Percentiles rank a stretch among this genome's conserved stretches.
Conservation (phyloP, 805 yeast species). For the Zygosaccharomyces gambellarensis region DNA sequence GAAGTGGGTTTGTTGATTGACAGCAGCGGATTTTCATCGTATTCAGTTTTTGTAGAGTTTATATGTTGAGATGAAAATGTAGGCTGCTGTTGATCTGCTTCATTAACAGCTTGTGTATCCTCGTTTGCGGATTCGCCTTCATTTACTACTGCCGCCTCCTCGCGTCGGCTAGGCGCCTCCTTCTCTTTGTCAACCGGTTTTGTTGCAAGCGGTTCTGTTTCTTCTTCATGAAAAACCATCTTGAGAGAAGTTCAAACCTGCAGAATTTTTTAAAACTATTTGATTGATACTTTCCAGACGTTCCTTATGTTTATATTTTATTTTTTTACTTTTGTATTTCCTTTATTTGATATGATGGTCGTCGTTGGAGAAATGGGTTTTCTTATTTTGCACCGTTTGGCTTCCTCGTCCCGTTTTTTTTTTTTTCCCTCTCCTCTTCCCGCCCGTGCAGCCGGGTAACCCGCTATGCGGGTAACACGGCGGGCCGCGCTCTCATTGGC, state of each 20-base stretch:
- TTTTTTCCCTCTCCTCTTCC: conserved; percentile 3
- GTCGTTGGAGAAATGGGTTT: conserved; percentile 2
- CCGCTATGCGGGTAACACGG: not conserved
- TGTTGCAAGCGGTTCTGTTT: conserved; percentile 2
- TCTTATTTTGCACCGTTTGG: conserved; percentile 5
- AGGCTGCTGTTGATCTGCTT: not conserved
- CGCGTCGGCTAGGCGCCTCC: conserved; percentile 8
- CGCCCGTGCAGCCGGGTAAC: not conserved
- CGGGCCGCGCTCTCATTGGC: not conserved
- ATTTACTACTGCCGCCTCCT: conserved; percentile 3
- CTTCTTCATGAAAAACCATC: conserved; percentile 3
- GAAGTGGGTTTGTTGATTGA: conserved; percentile 20
- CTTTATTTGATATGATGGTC: not conserved
- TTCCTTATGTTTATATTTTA: not conserved
- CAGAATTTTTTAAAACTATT: not conserved
- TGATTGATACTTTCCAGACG: not conserved
- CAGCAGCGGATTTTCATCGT: conserved; percentile 18
- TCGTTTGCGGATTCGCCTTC: not conserved
- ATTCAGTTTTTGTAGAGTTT: conserved; percentile 15
- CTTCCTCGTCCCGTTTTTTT: conserved; percentile 5
- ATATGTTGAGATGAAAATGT: conserved; percentile 11
- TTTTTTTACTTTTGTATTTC: not conserved
- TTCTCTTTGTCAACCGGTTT: conserved; percentile 1
- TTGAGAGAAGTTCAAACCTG: not conserved
- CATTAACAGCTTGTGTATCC: not conserved